These are phyloP conservation scores for Trichophyton benhamiae DNA, from an alignment of 2,329 filamentous ascomycete species.

Conservation along the genomic window DNA sequence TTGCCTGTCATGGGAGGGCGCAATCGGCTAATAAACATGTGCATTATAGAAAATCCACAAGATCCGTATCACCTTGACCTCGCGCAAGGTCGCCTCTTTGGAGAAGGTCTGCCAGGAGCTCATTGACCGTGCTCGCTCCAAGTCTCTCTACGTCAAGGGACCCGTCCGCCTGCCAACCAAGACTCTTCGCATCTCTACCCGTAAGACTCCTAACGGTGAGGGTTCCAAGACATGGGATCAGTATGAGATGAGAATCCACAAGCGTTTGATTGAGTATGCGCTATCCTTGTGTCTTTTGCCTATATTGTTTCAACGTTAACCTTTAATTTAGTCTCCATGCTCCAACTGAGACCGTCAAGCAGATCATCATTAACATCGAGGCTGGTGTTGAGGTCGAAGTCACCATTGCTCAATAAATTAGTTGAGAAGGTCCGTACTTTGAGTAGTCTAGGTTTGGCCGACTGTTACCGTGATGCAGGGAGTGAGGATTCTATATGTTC, in stretches of 20 bases:
- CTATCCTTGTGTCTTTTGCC: background rate
- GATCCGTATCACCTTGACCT: conserved; percentile 96
- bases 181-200: conserved; percentile 90
- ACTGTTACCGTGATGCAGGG: background rate
- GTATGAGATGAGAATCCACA: conserved; percentile 99
- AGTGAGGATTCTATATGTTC: background rate
- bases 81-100: conserved; percentile 84
- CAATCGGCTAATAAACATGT: background rate
- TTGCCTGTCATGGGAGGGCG: background rate
- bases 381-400: conserved; percentile 43
- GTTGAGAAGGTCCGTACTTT: background rate
- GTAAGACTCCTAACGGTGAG: conserved; percentile 99
- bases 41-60: conserved; percentile 70
- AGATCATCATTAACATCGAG: conserved; percentile 45
- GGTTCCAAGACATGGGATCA: conserved; percentile 99
- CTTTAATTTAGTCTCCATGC: conserved; percentile 59
- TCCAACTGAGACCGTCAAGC: conserved; percentile 65
- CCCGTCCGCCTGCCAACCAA: conserved; percentile 96
- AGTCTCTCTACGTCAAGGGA: conserved; percentile 97
- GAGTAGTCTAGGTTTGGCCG: conserved; percentile 1
- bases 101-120: conserved; percentile 98
- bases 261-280: conserved; percentile 84
- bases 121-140: conserved; percentile 95
- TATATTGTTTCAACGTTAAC: conserved; percentile 4
- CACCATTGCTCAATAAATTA: conserved; percentile 40